These are phyloP conservation scores for Phylloporus sp. DNA, from an alignment of 1,284 basidiomycete species.

Conservation along the genomic window DNA sequence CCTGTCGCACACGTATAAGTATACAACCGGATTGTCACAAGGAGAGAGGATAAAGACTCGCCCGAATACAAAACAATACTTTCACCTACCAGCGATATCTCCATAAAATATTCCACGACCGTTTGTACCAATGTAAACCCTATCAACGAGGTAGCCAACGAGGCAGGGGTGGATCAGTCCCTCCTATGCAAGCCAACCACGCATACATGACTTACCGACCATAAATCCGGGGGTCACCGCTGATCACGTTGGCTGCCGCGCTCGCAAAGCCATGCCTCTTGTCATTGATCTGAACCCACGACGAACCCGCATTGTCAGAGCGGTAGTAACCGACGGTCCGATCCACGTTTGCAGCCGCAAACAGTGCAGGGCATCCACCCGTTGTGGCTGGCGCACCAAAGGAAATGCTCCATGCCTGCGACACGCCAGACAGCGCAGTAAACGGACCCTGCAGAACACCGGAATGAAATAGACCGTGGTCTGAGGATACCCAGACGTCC, in stretches of 20 bases:
- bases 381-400: conserved; percentile 8
- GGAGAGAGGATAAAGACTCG: neutral
- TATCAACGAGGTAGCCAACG: neutral
- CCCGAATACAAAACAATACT: neutral
- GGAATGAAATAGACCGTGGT: conserved; percentile 20
- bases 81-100: neutral
- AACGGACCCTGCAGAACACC: conserved; percentile 5
- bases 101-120: conserved; percentile 19
- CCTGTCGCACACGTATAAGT: neutral
- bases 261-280: conserved; percentile 66
- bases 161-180: neutral
- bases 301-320: conserved; percentile 64
- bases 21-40: neutral
- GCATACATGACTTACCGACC: conserved; percentile 16
- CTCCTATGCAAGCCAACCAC: neutral
- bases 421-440: neutral
- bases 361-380: conserved; percentile 12
- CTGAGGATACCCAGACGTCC: conserved; percentile 22
- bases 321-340: conserved; percentile 46
- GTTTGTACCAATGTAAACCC: conserved; percentile 24
- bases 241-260: conserved; percentile 54
- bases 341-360: conserved; percentile 7
- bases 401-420: conserved; percentile 17
- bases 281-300: conserved; percentile 71
- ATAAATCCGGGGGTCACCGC: conserved; percentile 51